These are phyloP conservation scores for Globisporangium acanthophoron DNA, from an alignment of 352 stramenopile species.

Conservation along the genomic window DNA sequence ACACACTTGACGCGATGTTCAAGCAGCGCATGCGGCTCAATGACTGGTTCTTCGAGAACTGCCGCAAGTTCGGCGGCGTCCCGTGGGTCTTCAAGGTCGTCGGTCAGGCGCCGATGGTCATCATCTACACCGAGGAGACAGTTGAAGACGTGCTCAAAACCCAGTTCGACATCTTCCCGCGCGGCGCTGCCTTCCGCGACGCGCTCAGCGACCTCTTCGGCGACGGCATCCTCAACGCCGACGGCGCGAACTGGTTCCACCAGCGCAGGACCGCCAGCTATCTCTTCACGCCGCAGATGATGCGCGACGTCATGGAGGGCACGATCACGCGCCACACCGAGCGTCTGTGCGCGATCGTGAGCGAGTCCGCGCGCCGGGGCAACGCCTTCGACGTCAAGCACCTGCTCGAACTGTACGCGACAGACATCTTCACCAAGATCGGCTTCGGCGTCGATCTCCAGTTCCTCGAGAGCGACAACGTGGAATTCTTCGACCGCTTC, in stretches of 20 bases:
- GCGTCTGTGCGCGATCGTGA: neutral
- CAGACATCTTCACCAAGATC: slow-evolving; percentile 60
- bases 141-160: slow-evolving; percentile 47
- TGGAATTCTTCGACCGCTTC: slow-evolving; percentile 45
- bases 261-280: slow-evolving; percentile 30
- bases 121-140: slow-evolving; percentile 29
- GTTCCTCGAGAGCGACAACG: slow-evolving; percentile 28
- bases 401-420: slow-evolving; percentile 49
- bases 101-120: slow-evolving; percentile 24
- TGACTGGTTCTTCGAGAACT: slow-evolving; percentile 19
- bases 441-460: slow-evolving; percentile 29
- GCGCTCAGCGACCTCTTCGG: slow-evolving; percentile 54
- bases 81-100: slow-evolving; percentile 37
- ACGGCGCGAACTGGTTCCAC: slow-evolving; percentile 30
- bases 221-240: slow-evolving; percentile 34
- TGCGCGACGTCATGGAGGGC: slow-evolving; percentile 23
- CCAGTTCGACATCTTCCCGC: slow-evolving; percentile 64
- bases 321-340: neutral
- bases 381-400: slow-evolving; percentile 33
- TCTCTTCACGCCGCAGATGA: slow-evolving; percentile 25
- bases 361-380: neutral
- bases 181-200: slow-evolving; percentile 28
- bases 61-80: slow-evolving; percentile 12
- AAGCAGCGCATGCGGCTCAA: slow-evolving; percentile 14
- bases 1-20: slow-evolving; percentile 12